Evolutionary conservation across 352 stramenopile genomes (phyloP).

Genomic region (Pythium brassicae): DNA sequence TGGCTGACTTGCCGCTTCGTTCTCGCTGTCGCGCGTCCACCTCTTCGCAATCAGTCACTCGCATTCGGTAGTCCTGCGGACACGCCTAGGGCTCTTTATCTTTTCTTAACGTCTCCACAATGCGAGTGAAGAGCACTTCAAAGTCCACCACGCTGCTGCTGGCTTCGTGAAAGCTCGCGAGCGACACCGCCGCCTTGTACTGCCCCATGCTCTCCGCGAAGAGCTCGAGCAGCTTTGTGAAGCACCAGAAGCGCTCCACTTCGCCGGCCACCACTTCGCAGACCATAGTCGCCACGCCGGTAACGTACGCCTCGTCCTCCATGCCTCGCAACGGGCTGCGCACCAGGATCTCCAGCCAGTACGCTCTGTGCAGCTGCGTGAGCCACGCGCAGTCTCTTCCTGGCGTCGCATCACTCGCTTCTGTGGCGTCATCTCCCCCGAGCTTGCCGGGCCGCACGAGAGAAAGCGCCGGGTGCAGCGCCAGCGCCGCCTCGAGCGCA

Average conservation of each 20-base stretch:
- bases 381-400: constrained; percentile 11
- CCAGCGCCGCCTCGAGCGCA: constrained; percentile 39
- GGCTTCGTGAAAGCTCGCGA: constrained; percentile 33
- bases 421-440: background rate
- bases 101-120: constrained; percentile 37
- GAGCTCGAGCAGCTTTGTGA: constrained; percentile 49
- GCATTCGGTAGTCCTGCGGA: background rate
- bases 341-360: constrained; percentile 34
- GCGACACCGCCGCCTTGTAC: constrained; percentile 34
- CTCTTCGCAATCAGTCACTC: background rate
- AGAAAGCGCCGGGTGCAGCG: constrained; percentile 25
- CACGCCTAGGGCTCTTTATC: constrained; percentile 11
- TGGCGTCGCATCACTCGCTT: constrained; percentile 7
- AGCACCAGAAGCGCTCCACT: constrained; percentile 71
- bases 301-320: constrained; percentile 32
- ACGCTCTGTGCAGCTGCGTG: constrained; percentile 37
- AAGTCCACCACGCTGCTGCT: constrained; percentile 36
- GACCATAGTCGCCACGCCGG: constrained; percentile 29
- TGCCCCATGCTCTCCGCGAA: constrained; percentile 47
- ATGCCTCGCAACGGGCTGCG: constrained; percentile 27
- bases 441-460: background rate
- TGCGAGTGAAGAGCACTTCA: constrained; percentile 64
- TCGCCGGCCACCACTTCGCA: constrained; percentile 33
- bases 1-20: background rate
- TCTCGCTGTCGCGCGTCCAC: background rate